phyloP scores from a whole-genome alignment of 2,329 filamentous ascomycete genomes.

The Chrysoporthe deuterocubensis region DNA sequence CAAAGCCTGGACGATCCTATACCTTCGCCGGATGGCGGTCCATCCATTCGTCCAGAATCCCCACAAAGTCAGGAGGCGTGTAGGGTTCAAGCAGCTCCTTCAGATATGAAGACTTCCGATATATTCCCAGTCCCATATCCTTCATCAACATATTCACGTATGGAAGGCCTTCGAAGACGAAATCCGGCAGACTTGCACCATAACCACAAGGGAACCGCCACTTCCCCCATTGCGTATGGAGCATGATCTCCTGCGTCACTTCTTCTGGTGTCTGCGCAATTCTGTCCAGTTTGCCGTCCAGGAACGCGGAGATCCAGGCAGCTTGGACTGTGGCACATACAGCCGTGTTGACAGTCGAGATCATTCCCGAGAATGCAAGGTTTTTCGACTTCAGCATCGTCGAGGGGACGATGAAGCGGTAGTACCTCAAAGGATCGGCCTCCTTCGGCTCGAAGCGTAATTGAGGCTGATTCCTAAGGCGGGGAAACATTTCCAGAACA shows the following conservation, averaged over 20 bases:
- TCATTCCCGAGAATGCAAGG: conserved; percentile 23
- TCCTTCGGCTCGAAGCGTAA: conserved; percentile 14
- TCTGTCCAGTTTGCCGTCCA: conserved; percentile 52
- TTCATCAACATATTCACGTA: conserved; percentile 45
- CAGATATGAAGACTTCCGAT: conserved; percentile 29
- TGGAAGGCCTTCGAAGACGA: conserved; percentile 64
- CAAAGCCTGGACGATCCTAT: not conserved
- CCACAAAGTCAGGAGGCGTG: conserved; percentile 32
- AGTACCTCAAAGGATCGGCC: conserved; percentile 18
- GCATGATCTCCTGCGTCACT: conserved; percentile 47
- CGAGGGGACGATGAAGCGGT: conserved; percentile 28
- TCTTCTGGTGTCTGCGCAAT: conserved; percentile 36
- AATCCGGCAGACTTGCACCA: conserved; percentile 55
- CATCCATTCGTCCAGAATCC: conserved; percentile 37
- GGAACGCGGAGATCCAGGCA: conserved; percentile 62
- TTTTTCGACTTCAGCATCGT: conserved; percentile 13
- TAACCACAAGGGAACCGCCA: conserved; percentile 58
- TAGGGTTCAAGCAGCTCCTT: conserved; percentile 28
- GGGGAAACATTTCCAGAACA: conserved; percentile 14
- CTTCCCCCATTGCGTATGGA: conserved; percentile 58
- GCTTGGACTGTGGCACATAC: conserved; percentile 45
- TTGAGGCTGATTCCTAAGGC: conserved; percentile 20
- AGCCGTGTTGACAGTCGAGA: conserved; percentile 38
- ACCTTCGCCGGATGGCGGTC: conserved; percentile 24
- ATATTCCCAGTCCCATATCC: conserved; percentile 29